Conservation (phyloP, 2,329 filamentous ascomycete genomes). For the Ophiostoma sp. region DNA sequence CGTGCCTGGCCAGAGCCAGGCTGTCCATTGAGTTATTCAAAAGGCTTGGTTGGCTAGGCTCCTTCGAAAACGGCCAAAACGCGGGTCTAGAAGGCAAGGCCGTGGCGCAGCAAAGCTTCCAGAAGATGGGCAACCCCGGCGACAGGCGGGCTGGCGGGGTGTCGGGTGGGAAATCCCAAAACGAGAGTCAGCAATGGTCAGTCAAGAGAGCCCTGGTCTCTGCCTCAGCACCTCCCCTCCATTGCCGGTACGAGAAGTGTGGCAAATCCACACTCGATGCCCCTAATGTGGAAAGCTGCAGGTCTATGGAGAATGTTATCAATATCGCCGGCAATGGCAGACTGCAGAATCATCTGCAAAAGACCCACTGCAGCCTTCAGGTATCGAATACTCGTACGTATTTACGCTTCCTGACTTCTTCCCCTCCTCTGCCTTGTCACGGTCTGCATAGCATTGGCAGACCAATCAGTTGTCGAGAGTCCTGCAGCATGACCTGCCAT, state of each 20-base stretch:
- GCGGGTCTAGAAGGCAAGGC: conserved; percentile 3
- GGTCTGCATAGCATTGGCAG: too few relatives aligned
- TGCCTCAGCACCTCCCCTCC: conserved; percentile 1
- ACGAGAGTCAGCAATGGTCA: neutral
- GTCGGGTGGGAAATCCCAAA: neutral
- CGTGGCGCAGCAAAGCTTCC: conserved; percentile 11
- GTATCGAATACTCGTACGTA: too few relatives aligned
- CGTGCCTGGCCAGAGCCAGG: neutral
- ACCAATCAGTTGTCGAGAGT: neutral
- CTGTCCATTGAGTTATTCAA: neutral
- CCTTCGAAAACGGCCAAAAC: neutral
- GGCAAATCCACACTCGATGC: neutral
- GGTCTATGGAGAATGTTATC: neutral
- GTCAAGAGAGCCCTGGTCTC: neutral
- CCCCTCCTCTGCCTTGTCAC: too few relatives aligned
- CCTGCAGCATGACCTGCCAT: conserved; percentile 4
- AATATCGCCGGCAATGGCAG: neutral
- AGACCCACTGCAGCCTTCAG: neutral
- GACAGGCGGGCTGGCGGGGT: conserved; percentile 3
- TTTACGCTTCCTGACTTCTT: too few relatives aligned
- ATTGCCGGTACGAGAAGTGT: neutral
- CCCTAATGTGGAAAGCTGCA: neutral
- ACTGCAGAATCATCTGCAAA: neutral
- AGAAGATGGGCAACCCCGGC: neutral
- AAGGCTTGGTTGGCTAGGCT: neutral